phyloP scores from a whole-genome alignment of 140 eudicot genomes.

The Ambrosia hybrid region DNA sequence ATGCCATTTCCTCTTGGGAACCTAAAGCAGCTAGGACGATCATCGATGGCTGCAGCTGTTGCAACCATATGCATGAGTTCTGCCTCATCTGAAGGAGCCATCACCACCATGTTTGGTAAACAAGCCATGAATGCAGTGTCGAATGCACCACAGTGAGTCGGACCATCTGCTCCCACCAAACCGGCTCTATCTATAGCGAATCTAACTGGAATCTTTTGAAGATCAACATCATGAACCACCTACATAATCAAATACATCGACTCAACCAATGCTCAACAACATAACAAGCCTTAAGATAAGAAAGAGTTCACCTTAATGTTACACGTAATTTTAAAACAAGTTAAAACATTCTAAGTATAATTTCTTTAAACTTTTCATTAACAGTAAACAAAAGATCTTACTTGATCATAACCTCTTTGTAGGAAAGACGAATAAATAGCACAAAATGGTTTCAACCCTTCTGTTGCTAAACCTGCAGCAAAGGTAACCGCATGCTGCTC shows the following conservation, averaged over 20 bases:
- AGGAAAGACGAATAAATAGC: constrained; percentile 79
- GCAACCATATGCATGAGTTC: constrained; percentile 85
- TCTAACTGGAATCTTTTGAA: constrained; percentile 77
- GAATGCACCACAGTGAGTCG: constrained; percentile 85
- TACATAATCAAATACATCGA: constrained; percentile 15
- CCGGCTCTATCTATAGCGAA: constrained; percentile 84
- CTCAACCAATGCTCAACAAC: neutral
- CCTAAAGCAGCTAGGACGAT: constrained; percentile 74
- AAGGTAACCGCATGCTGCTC: constrained; percentile 87
- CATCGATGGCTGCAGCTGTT: constrained; percentile 76
- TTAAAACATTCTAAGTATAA: neutral
- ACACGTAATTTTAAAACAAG: neutral
- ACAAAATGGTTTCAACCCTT: constrained; percentile 83
- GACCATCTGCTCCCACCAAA: constrained; percentile 85
- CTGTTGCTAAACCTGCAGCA: constrained; percentile 83
- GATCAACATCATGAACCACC: constrained; percentile 89
- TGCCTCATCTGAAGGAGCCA: constrained; percentile 77
- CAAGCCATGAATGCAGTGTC: constrained; percentile 82
- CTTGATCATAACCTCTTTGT: constrained; percentile 91
- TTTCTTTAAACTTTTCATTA: neutral
- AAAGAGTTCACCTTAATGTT: no score
- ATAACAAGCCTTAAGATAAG: no score
- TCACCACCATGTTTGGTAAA: constrained; percentile 83
- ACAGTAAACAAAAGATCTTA: constrained; percentile 4
- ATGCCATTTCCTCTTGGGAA: constrained; percentile 84